Evolutionary conservation across 768 basidiomycete species (phyloP).

Genomic region (Podaxis rugospora): DNA sequence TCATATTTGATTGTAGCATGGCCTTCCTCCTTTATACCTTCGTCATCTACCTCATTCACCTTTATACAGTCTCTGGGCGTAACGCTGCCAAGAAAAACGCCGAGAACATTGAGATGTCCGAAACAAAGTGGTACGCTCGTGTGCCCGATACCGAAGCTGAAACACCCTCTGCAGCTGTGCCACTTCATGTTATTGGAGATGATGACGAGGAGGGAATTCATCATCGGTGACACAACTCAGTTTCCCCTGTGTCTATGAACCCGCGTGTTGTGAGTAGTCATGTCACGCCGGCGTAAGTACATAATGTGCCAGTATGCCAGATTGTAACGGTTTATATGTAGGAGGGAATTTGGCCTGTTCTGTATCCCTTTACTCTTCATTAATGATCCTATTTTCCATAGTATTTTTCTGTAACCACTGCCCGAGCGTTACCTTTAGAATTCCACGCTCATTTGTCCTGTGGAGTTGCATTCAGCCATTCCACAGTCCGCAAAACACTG

Average conservation of each 20-base stretch:
- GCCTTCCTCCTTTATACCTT: slow-evolving; percentile 78
- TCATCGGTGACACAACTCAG: neutral
- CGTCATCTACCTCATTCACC: slow-evolving; percentile 63
- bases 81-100: slow-evolving; percentile 34
- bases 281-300: neutral
- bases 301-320: neutral
- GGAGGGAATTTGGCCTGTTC: neutral
- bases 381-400: neutral
- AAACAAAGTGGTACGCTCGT: slow-evolving; percentile 61
- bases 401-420: neutral
- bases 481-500: neutral
- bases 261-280: neutral
- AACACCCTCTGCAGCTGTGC: slow-evolving; percentile 12
- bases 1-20: slow-evolving; percentile 34
- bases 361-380: neutral
- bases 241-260: neutral
- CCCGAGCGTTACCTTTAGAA: neutral
- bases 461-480: no score
- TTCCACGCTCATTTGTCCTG: no score
- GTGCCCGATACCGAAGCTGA: slow-evolving; percentile 34
- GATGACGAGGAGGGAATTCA: slow-evolving; percentile 37
- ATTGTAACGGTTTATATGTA: neutral
- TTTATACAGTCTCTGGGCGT: slow-evolving; percentile 61
- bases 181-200: slow-evolving; percentile 46
- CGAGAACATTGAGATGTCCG: slow-evolving; percentile 18